Base-by-base conservation (phyloP, 2,329 filamentous ascomycete genomes). In the Allantophomopsis lycopodina region DNA sequence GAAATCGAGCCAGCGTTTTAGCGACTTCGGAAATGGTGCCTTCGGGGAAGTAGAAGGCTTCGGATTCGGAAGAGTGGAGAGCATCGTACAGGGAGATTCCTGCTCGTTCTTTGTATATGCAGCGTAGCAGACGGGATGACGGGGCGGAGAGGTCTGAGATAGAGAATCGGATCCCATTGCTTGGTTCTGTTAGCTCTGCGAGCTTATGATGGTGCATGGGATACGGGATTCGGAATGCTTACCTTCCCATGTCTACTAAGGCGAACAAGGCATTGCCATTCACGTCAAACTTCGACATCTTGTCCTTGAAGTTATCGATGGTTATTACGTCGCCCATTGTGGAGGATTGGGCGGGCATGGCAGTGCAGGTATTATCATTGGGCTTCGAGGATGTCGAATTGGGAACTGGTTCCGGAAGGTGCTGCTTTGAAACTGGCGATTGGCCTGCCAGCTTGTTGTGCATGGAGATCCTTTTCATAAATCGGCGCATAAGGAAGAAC, bases 91-190 rank as follows among this genome's bases (percentile, higher is more conserved):
- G 71, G 2, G 87, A 94, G 42, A 95, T 91, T 16, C 70, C 73
- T 8, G 77, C 80, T 5, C 88, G 79, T 50, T 86, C 76, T 50
- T 82, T 76, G 60, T 85, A 93, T 41, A 94, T 52, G 18, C 82
- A 88, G 14, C 71, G 77, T 33, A 94, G 69, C 17, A 87, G 74
- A 17, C 87, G 80, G 17, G 82, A 69, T 32, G 66, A 73, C 4
- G 76, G 73, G 16, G 81, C 78, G 4, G 77, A 71, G n/a, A 93
- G 69, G 48, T 86, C 78, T 7, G 86, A 84, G 52, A 94, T 85
- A 35, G 85, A 89, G 66, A 94, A 94, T 40, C 88, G 84, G 51
- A 94, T 89, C 51, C 87, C 88, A 65, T 94, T 95, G 65, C 86
- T 85, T 42, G 32, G 7, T 14, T 13, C n/a, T 14, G 36, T 52